Conservation (phyloP, 1,284 basidiomycete species). For the Boletus semigastroideus region DNA sequence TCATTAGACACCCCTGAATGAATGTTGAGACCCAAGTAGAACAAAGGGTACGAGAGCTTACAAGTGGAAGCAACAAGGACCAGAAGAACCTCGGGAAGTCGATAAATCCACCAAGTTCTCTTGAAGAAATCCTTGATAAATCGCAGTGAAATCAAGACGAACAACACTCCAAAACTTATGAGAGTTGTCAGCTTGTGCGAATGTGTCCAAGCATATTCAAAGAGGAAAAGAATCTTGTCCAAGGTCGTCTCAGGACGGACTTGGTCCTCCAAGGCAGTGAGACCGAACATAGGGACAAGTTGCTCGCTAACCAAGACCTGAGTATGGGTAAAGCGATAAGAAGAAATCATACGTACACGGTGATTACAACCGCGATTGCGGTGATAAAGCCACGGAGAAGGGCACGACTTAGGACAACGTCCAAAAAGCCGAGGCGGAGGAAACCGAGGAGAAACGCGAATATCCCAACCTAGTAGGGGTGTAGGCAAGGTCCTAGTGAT, state of each 20-base stretch:
- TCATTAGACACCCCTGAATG: slow-evolving; percentile 64
- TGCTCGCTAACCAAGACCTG: slow-evolving; percentile 60
- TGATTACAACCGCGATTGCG: slow-evolving; percentile 74
- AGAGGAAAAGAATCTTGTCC: slow-evolving; percentile 77
- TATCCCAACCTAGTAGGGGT: slow-evolving; percentile 64
- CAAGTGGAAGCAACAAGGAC: slow-evolving; percentile 78
- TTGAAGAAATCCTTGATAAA: slow-evolving; percentile 54
- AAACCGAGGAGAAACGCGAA: slow-evolving; percentile 87
- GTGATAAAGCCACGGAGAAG: slow-evolving; percentile 86
- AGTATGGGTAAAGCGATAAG: neutral
- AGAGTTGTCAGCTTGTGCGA: slow-evolving; percentile 67
- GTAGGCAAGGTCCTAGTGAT: neutral
- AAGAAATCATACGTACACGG: slow-evolving; percentile 49
- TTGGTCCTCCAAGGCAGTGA: slow-evolving; percentile 54
- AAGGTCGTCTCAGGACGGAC: slow-evolving; percentile 64
- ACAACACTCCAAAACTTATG: slow-evolving; percentile 70
- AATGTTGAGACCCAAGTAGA: neutral
- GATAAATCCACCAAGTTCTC: slow-evolving; percentile 62
- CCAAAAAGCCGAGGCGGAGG: slow-evolving; percentile 89
- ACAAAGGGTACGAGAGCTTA: slow-evolving; percentile 39
- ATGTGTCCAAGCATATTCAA: slow-evolving; percentile 57
- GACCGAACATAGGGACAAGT: slow-evolving; percentile 78
- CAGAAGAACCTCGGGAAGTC: slow-evolving; percentile 81
- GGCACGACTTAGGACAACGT: slow-evolving; percentile 91
- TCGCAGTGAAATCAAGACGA: slow-evolving; percentile 62